Percentiles rank a stretch among this genome's conserved stretches.
Conservation (phyloP, 23 red algal genomes). For the Pyropia yezoensis region DNA sequence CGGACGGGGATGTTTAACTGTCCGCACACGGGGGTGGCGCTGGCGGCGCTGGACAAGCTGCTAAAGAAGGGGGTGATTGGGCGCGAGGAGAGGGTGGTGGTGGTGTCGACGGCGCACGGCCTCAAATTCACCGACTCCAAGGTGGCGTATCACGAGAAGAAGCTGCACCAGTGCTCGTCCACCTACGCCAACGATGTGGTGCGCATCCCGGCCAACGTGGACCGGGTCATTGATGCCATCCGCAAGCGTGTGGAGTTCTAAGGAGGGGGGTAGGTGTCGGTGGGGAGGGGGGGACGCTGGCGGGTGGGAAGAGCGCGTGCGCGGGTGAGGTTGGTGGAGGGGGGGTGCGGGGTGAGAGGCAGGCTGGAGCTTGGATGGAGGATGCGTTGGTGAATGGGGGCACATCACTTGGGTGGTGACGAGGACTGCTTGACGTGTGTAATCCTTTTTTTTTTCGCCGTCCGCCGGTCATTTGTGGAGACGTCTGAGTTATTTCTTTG, state of each 20-base stretch:
- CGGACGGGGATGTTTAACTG: constrained; percentile 99
- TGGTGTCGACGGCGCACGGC: constrained; percentile 95
- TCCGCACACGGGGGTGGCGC: constrained; percentile 96
- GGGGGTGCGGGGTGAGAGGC: too few species aligned
- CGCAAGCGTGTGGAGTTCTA: constrained; percentile 39
- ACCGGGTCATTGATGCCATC: constrained; percentile 78
- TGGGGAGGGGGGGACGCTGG: too few species aligned
- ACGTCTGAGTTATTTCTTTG: too few species aligned
- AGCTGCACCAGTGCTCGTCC: constrained; percentile 66
- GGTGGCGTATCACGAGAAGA: constrained; percentile 90
- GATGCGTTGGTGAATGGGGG: too few species aligned
- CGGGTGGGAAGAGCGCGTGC: too few species aligned
- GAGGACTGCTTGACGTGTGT: too few species aligned
- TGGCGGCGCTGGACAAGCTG: constrained; percentile 93
- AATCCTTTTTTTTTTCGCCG: too few species aligned
- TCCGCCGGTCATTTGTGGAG: too few species aligned
- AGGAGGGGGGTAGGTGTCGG: too few species aligned
- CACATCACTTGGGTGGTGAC: too few species aligned
- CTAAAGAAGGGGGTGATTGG: constrained; percentile 56
- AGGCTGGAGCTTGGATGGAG: too few species aligned
- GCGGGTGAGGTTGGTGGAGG: too few species aligned
- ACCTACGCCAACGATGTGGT: constrained; percentile 83
- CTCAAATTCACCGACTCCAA: constrained; percentile 98
- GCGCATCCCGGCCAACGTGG: constrained; percentile 65
- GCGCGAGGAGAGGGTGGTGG: constrained; percentile 73